Evolutionary conservation across 352 stramenopile genomes (phyloP), one percentile per base, ranked within the genome.

Genomic region (Phytophthora melonis): DNA sequence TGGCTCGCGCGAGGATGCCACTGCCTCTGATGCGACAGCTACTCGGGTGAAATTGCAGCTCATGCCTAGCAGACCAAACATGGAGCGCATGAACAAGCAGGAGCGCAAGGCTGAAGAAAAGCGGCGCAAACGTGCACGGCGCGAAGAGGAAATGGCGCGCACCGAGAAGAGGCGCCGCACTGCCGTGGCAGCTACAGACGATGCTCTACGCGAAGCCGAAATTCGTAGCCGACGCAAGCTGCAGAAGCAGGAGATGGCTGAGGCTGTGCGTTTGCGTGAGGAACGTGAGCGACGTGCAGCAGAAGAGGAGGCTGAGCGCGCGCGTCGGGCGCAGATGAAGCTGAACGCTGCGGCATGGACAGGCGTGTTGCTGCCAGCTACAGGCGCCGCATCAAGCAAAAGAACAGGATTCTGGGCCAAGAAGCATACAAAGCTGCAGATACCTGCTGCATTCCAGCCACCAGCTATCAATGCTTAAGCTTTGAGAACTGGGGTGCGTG

Each of bases 21-120:
- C 59, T 50, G 58, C 66, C 23, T 47, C 39, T 0, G 83, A 88
- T 63, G 30, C 75, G 41, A 82, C 81, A 16, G 74, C 79, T 18
- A 92, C 86, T 2, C 84, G 86, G 2, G 66, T 94, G 5, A 88
- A 89, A 54, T 66, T 94, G 21, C 81, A 89, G 55, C 78, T 93
- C n/a, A 87, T 90, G 63, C 41, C 68, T 30, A 91, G 79, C 39
- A 86, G 86, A 53, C 74, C 78, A 9, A 92, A 83, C 39, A 72
- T 93, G 63, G 85, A 93, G 27, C 83, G 84, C 8, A 93, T 93
- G 84, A 95, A 89, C 69, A 96, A 96, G 36, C 88, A 85, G 50
- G 88, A 95, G 72, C 90, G 90, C 21, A 96, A 96, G 55, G 86
- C 89, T 3, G 90, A 96, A 77, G 89, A 96, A 66, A 93, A 94